Percentiles rank a stretch among this genome's conserved stretches.
Evolutionary conservation across 768 basidiomycete genomes (phyloP).

Genomic region (Mycena kentingensis): DNA sequence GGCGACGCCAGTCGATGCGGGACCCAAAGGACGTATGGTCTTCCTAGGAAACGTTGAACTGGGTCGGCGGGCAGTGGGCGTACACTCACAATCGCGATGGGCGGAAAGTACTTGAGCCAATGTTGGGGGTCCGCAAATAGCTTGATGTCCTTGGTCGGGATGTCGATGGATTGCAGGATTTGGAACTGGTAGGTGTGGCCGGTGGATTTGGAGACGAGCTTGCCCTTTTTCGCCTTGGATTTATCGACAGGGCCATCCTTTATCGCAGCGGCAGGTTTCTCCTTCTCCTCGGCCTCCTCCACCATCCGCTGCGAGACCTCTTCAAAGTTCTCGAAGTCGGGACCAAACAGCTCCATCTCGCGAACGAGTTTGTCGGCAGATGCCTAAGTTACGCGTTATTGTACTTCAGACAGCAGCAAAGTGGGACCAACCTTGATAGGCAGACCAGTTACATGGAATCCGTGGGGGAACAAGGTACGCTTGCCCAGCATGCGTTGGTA

Average conservation of each 20-base stretch:
- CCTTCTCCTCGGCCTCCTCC: conserved; percentile 49
- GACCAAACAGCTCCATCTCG: conserved; percentile 95
- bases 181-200: conserved; percentile 98
- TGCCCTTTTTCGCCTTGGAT: conserved; percentile 93
- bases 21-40: conserved; percentile 91
- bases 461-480: conserved; percentile 93
- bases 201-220: conserved; percentile 89
- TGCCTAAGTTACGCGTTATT: conserved; percentile 53
- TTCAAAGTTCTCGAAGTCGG: conserved; percentile 77
- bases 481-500: conserved; percentile 96
- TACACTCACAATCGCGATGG: conserved; percentile 77
- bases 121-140: conserved; percentile 93
- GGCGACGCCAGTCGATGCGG: conserved; percentile 94
- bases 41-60: conserved; percentile 24
- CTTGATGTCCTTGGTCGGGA: conserved; percentile 88
- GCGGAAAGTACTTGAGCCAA: conserved; percentile 95
- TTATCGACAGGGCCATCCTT: conserved; percentile 50
- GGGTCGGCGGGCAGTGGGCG: not conserved
- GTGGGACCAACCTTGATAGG: conserved; percentile 95
- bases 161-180: conserved; percentile 93
- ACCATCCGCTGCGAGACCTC: conserved; percentile 45
- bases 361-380: conserved; percentile 97
- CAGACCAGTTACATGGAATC: conserved; percentile 97
- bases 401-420: no score
- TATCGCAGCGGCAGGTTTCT: conserved; percentile 42